Evolutionary conservation across 805 yeast species (phyloP), one percentile per base, ranked within the genome.

Genomic region (Lachancea dasiensis): DNA sequence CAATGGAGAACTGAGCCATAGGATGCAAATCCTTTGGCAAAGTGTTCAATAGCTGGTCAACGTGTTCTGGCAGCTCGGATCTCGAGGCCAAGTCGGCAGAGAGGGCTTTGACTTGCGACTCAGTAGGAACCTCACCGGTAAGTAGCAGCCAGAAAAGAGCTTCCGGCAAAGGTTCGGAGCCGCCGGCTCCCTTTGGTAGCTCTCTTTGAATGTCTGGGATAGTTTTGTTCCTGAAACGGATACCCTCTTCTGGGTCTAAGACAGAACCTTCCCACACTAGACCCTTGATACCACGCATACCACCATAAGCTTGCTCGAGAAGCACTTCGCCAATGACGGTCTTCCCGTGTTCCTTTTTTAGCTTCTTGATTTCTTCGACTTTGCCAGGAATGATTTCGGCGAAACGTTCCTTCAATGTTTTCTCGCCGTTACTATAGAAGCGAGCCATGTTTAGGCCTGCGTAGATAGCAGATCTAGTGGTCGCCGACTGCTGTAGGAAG

Each of bases 241-340:
- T 84, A 64, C 94, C 94, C 64, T 83, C 92, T 48, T 75, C 76
- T 43, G 94, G 82, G 60, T 83, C 94, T 54, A 83, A 67, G 22
- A 82, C 90, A 34, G 90, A 81, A 49, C 90, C 90, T 71, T 83
- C 94, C 92, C 92, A 83, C 38, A 83, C 87, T 46, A 84, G 69
- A 52, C 86, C 85, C 65, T 80, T 79, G 63, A 83, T 79, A 59
- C 94, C 94, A 64, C 94, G 75, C 89, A 80, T 80, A 70, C 94
- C 94, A 68, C 94, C 94, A 66, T 82, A 84, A 27, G 87, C 89
- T 68, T 82, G 90, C 62, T 79, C 86, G 45, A 83, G 68, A 41
- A 70, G 63, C 47, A 81, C 81, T 64, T 82, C 86, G 49, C 86
- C 90, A 48, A 83, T 79, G 36, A 67, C 70, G 34, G 69, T 64